Conservation (phyloP, 2,329 filamentous ascomycete species). For the Septoria linicola region DNA sequence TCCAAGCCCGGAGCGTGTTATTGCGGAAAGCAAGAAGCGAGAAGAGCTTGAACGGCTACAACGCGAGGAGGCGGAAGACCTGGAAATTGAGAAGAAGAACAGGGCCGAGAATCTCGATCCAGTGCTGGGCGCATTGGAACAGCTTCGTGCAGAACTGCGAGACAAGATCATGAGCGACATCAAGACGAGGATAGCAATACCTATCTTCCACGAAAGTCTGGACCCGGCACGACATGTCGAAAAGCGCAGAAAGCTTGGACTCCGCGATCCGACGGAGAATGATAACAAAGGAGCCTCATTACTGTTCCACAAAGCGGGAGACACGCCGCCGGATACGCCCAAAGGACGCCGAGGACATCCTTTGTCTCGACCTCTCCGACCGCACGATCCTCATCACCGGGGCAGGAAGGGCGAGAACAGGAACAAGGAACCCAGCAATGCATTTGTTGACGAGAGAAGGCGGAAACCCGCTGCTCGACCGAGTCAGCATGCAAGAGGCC, state of each 20-base stretch:
- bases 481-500: slow-evolving; percentile 64
- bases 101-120: slow-evolving; percentile 87
- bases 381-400: slow-evolving; percentile 46
- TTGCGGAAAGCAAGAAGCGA: slow-evolving; percentile 54
- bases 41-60: slow-evolving; percentile 66
- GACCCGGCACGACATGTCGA: slow-evolving; percentile 76
- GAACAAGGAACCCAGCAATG: slow-evolving; percentile 43
- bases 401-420: slow-evolving; percentile 37
- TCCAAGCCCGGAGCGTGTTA: slow-evolving; percentile 52
- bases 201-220: slow-evolving; percentile 75
- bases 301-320: slow-evolving; percentile 52
- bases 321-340: slow-evolving; percentile 65
- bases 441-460: slow-evolving; percentile 58
- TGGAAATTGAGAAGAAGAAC: slow-evolving; percentile 87
- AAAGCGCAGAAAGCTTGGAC: slow-evolving; percentile 77
- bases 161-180: slow-evolving; percentile 88
- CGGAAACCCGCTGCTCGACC: slow-evolving; percentile 57
- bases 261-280: slow-evolving; percentile 62
- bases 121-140: slow-evolving; percentile 76
- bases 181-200: slow-evolving; percentile 80
- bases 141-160: slow-evolving; percentile 74
- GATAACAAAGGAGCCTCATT: slow-evolving; percentile 55
- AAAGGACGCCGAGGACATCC: slow-evolving; percentile 45
- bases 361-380: slow-evolving; percentile 41
- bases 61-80: slow-evolving; percentile 74